These are phyloP conservation scores for Sordariomycetes sp. DNA, from an alignment of 2,329 filamentous ascomycete genomes.

Conservation along the genomic window DNA sequence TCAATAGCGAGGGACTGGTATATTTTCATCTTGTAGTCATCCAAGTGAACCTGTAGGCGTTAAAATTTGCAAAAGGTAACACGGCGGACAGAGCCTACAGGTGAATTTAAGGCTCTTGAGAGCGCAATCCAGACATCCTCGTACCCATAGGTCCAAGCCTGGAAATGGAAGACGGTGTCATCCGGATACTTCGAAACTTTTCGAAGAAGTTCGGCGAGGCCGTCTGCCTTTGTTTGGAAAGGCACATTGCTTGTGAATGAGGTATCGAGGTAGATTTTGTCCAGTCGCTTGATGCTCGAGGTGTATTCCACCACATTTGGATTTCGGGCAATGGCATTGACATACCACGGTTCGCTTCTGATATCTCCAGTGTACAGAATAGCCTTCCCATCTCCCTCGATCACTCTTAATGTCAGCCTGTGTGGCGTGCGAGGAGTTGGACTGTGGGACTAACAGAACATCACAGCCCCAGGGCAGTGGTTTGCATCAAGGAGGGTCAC, in stretches of 20 bases:
- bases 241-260: slow-evolving; percentile 49
- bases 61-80: neutral
- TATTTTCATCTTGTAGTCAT: slow-evolving; percentile 45
- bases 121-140: slow-evolving; percentile 87
- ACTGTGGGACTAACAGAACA: slow-evolving; percentile 55
- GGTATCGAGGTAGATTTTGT: slow-evolving; percentile 84
- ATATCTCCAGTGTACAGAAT: slow-evolving; percentile 87
- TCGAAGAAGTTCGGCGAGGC: slow-evolving; percentile 61
- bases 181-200: slow-evolving; percentile 60
- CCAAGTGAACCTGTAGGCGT: slow-evolving; percentile 59
- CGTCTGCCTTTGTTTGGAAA: slow-evolving; percentile 61
- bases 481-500: slow-evolving; percentile 88
- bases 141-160: slow-evolving; percentile 84
- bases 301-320: slow-evolving; percentile 70
- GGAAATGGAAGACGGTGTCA: slow-evolving; percentile 73
- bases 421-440: neutral
- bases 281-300: slow-evolving; percentile 54
- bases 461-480: slow-evolving; percentile 81
- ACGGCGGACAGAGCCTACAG: slow-evolving; percentile 27
- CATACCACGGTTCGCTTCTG: slow-evolving; percentile 78
- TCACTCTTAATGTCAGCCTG: slow-evolving; percentile 40
- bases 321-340: slow-evolving; percentile 61
- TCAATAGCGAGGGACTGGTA: neutral
- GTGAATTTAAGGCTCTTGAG: slow-evolving; percentile 57
- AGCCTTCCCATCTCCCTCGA: slow-evolving; percentile 64